Evolutionary conservation across 768 basidiomycete genomes (phyloP), one percentile per base, ranked within the genome.

Genomic region (Trametes cingulata): DNA sequence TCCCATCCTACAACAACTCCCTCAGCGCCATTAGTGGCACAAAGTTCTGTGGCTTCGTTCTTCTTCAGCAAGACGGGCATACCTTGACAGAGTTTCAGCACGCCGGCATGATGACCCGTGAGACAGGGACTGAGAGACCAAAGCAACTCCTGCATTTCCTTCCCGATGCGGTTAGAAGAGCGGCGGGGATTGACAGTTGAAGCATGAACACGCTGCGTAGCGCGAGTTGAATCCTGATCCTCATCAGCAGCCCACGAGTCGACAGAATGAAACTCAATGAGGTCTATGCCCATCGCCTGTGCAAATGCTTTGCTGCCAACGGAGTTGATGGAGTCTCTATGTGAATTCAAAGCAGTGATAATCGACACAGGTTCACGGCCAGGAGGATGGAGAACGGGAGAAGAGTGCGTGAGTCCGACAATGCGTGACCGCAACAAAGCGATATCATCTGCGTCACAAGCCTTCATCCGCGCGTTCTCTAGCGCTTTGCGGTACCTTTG

Each of bases 1-100:
- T 49, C 20, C 59, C 59, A 66, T 15, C 25, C 62, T 10, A 54
- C 37, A 3, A 66, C 61, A 27, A 22, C 39, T 2, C 22, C 65
- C 29, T 58, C 65, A 7, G 59, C 62, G 13, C 65, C 65, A 55
- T 66, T 64, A 2, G 62, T 66, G 2, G 59, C 67, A 52, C 68
- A 65, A 19, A 56, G 56, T 39, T 67, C 58, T 39, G 58, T 63
- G 14, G 64, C 64, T 40, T 58, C 59, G 27, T 63, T 64, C 3
- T 64, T 6, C n/a, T 42, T 42, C 10, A 42, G 40, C 10, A 42
- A 6, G n/a, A 42, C 60, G 19, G 65, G 65, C 50, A 66, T 52
- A 13, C 64, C 65, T 33, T 39, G 24, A 40, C 64, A 63, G 5
- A 65, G 25, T 12, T 22, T 15, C 15, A 65, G 43, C 10, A 39